Conservation (phyloP, 176 grass and related monocot species). For the Raddia distichophylla region DNA sequence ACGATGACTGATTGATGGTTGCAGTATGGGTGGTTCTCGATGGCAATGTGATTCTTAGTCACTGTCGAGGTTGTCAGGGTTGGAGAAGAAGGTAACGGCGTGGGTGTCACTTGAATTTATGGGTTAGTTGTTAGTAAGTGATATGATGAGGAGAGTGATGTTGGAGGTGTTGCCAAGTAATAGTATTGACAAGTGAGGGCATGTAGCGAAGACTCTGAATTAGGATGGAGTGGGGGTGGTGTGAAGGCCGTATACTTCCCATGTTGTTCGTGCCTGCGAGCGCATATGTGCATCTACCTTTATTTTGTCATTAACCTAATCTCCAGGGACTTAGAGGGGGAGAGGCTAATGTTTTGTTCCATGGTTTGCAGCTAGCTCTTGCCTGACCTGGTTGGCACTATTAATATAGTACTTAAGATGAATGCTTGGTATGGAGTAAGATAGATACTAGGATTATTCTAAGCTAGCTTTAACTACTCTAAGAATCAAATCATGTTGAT, state of each 20-base stretch:
- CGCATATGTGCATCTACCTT: neutral
- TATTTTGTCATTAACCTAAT: neutral
- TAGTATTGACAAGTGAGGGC: neutral
- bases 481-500: conserved; percentile 15
- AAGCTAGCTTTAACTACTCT: neutral
- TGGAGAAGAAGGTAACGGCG: neutral
- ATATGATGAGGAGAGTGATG: neutral
- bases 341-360: neutral
- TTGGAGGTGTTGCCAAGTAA: neutral
- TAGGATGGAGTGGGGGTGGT: neutral
- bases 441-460: neutral
- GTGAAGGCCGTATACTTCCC: neutral
- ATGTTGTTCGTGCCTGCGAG: neutral
- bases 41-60: neutral
- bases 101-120: neutral
- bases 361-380: conserved; percentile 1
- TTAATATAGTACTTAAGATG: neutral
- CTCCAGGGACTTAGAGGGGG: neutral
- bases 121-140: neutral
- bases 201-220: neutral
- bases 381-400: neutral
- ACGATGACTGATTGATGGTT: neutral
- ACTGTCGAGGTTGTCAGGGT: neutral
- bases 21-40: neutral
- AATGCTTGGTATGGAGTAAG: neutral